Evolutionary conservation across 352 stramenopile species (phyloP), one percentile per base, ranked within the genome.

Genomic region (Thalassiosira mediterranea): DNA sequence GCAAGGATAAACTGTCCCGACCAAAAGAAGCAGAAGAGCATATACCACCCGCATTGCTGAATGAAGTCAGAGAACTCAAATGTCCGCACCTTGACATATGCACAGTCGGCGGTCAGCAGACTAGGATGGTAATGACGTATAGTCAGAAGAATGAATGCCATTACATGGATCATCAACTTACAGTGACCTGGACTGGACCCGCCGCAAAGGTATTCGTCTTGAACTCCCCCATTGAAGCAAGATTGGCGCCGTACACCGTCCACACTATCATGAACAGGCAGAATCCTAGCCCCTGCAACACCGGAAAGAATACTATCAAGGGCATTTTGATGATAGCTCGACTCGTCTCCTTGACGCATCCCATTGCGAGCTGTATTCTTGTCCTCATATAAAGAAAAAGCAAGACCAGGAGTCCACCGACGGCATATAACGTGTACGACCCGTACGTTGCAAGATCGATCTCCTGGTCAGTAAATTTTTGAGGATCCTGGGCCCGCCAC

Each of bases 11-110:
- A 96, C 72, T 98, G 90, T 8, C 93, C 95, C 0, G 95, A 97
- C 97, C 97, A 99, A 48, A 98, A 95, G 38, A 97, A 97, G 48
- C 91, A 92, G 75, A 99, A 99, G 19, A 98, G 85, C 38, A 95
- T 67, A 67, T 92, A 96, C 84, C 84, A 93, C 19, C 65, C 83
- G 57, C 63, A 77, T n/a, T 79, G 23, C 17, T 73, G 49, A 7
- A 83, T 62, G 71, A 79, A 79, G 28, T 83, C 70, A 25, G 76
- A 72, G 61, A 85, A 91, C 60, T 74, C 59, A 69, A 81, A 89
- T 29, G 40, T 59, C 54, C 77, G 44, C 15, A 84, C 40, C 47
- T 23, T 37, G 19, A n/a, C n/a, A n/a, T n/a, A n/a, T n/a, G n/a
- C n/a, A n/a, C n/a, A n/a, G n/a, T n/a, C n/a, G n/a, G n/a, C n/a